Percentiles rank a stretch among this genome's conserved stretches.
Evolutionary conservation across 768 basidiomycete species (phyloP).

Genomic region (Trametopsis cervina): DNA sequence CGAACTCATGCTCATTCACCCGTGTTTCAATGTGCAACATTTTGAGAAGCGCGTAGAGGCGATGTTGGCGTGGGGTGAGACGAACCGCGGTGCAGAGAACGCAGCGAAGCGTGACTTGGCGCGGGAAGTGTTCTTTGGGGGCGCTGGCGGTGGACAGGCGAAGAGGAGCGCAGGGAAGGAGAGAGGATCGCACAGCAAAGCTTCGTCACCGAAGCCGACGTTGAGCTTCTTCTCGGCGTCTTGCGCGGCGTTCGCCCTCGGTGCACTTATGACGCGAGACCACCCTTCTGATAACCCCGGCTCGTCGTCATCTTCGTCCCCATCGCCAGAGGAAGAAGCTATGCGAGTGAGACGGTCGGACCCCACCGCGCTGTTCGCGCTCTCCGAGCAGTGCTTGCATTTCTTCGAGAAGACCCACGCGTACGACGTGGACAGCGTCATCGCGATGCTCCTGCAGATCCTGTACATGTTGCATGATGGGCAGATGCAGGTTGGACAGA

Average conservation of each 20-base stretch:
- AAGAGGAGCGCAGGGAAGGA: constrained; percentile 17
- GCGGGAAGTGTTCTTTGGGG: constrained; percentile 20
- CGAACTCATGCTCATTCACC: constrained; percentile 39
- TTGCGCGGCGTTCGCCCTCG: constrained; percentile 54
- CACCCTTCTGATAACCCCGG: constrained; percentile 1
- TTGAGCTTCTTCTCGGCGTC: constrained; percentile 53
- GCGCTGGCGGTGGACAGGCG: constrained; percentile 12
- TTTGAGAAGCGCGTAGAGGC: constrained; percentile 38
- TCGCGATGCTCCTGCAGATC: constrained; percentile 53
- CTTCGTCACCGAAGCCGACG: constrained; percentile 23
- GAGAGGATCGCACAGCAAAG: constrained; percentile 3
- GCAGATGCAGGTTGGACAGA: constrained; percentile 33
- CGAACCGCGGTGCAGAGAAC: constrained; percentile 13
- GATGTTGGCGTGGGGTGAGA: constrained; percentile 37
- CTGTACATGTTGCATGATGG: constrained; percentile 48
- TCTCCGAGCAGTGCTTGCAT: constrained; percentile 42
- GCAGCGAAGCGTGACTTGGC: constrained; percentile 18
- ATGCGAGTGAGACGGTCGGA: constrained; percentile 14
- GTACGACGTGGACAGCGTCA: constrained; percentile 51
- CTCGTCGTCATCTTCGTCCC: constrained; percentile 8
- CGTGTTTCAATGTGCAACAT: constrained; percentile 42
- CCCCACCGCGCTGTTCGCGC: constrained; percentile 35
- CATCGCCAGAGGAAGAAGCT: constrained; percentile 12
- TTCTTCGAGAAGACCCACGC: constrained; percentile 35
- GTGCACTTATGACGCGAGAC: constrained; percentile 32